Evolutionary conservation across 1,284 basidiomycete species (phyloP).

Genomic region (Ustilago tritici): DNA sequence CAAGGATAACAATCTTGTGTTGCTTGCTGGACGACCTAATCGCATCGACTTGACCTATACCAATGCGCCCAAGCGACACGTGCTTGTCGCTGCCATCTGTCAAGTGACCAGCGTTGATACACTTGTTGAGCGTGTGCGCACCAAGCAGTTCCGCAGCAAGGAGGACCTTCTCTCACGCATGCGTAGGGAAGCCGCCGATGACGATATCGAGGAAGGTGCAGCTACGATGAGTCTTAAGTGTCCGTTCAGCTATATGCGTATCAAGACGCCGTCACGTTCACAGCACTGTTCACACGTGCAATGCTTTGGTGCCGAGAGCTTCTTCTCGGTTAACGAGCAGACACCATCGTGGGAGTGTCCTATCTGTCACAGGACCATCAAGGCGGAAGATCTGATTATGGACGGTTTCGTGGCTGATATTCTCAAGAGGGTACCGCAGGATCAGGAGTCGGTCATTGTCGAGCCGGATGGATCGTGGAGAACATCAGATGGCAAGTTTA

Average conservation of each 20-base stretch:
- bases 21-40: slow-evolving; percentile 44
- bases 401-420: slow-evolving; percentile 88
- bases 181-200: slow-evolving; percentile 59
- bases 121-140: slow-evolving; percentile 54
- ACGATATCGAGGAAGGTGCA: slow-evolving; percentile 65
- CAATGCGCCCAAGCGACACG: slow-evolving; percentile 50
- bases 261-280: slow-evolving; percentile 86
- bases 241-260: slow-evolving; percentile 85
- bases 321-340: slow-evolving; percentile 94
- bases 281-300: slow-evolving; percentile 87
- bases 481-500: slow-evolving; percentile 83
- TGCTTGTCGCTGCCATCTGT: slow-evolving; percentile 58
- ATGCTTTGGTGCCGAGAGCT: slow-evolving; percentile 94
- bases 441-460: slow-evolving; percentile 89
- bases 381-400: slow-evolving; percentile 84
- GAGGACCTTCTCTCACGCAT: slow-evolving; percentile 59
- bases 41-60: slow-evolving; percentile 62
- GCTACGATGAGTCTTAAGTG: slow-evolving; percentile 63
- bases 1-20: slow-evolving; percentile 49
- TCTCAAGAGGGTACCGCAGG: slow-evolving; percentile 79
- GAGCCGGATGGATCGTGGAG: slow-evolving; percentile 97
- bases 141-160: slow-evolving; percentile 51
- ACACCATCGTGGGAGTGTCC: slow-evolving; percentile 97
- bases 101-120: slow-evolving; percentile 47
- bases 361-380: slow-evolving; percentile 86